Base-by-base conservation (phyloP, 2,329 filamentous ascomycete species). In the Stachybotrys echinatus region DNA sequence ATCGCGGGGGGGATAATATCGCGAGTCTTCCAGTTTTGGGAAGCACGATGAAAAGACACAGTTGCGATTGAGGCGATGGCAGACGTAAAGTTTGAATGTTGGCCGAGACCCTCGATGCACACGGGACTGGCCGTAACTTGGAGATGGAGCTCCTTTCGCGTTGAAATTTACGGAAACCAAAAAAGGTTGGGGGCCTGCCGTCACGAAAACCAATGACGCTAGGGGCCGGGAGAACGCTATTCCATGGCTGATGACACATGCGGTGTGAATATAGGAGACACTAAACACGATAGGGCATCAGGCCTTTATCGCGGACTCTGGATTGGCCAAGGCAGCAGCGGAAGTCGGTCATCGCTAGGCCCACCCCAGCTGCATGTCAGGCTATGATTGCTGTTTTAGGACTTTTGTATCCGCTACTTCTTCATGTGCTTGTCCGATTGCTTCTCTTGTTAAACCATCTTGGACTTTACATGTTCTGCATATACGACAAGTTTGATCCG, bases 191-290 rank as follows among this genome's bases (percentile, higher is more conserved):
- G 71, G 70, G 65, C 55, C 52, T 63, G 55, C 56, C 45, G 66
- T 61, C 64, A 57, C 69, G 69, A 72, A 74, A 65, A 64, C 68
- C 64, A 68, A 61, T 55, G 50, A 53, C 69, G 70, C 71, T 73
- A 74, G 67, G 62, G 2, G 12, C 2, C 45, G 68, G 51, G 65
- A 63, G 6, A 72, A 67, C 44, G 44, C 60, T 70, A n/a, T 54
- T 66, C 67, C 69, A 66, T 14, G 10, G 10, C 27, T 2, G 27
- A 14, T 10, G 27, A 34, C 27, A 34, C 27, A 34, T 34, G 27
- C 14, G 27, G 27, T 8, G 27, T 34, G 3, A 10, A 14, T 5
- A 34, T 34, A 34, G 27, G 10, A 14, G 14, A 8, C 10, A 14
- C 10, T 34, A 34, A 10, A 14, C 27, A 17, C 42, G 19, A 44